Percentiles rank a stretch among this genome's conserved stretches.
Evolutionary conservation across 2,329 filamentous ascomycete species (phyloP).

Genomic region (Endoconidiophora laricicola): DNA sequence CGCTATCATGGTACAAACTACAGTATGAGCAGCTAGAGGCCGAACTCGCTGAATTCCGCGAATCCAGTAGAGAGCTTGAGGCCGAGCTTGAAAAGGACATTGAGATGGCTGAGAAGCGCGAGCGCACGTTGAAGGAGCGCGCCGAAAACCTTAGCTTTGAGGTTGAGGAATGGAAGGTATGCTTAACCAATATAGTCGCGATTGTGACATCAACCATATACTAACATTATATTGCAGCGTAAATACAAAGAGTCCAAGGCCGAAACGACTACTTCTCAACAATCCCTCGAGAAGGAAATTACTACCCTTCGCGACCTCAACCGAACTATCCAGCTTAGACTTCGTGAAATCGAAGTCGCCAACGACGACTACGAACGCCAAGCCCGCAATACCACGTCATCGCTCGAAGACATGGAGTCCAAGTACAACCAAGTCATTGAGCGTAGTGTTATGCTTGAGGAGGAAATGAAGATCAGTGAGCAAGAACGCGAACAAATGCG

Average conservation of each 20-base stretch:
- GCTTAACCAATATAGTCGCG: conserved; percentile 15
- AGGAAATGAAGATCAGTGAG: conserved; percentile 81
- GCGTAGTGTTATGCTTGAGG: conserved; percentile 79
- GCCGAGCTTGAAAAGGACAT: conserved; percentile 91
- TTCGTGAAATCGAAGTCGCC: conserved; percentile 90
- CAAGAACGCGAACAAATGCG: conserved; percentile 78
- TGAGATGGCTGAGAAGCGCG: conserved; percentile 84
- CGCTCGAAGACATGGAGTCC: conserved; percentile 87
- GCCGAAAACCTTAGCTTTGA: conserved; percentile 73
- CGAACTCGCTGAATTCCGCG: conserved; percentile 84
- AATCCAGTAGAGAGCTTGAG: conserved; percentile 86
- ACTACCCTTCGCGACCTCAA: conserved; percentile 76
- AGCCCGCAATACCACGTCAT: conserved; percentile 87
- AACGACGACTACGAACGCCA: conserved; percentile 98
- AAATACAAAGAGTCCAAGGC: conserved; percentile 93
- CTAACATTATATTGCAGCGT: conserved; percentile 36
- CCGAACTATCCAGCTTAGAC: conserved; percentile 60
- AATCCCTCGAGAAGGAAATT: conserved; percentile 83
- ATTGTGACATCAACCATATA: conserved; percentile 7
- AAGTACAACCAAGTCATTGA: conserved; percentile 95
- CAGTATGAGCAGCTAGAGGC: conserved; percentile 88
- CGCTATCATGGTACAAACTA: conserved; percentile 83
- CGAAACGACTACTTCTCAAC: conserved; percentile 74
- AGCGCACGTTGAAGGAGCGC: conserved; percentile 72
- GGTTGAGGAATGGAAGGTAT: conserved; percentile 95